Evolutionary conservation across 2,329 filamentous ascomycete species (phyloP).

Genomic region (Arthrinium puccinioides): DNA sequence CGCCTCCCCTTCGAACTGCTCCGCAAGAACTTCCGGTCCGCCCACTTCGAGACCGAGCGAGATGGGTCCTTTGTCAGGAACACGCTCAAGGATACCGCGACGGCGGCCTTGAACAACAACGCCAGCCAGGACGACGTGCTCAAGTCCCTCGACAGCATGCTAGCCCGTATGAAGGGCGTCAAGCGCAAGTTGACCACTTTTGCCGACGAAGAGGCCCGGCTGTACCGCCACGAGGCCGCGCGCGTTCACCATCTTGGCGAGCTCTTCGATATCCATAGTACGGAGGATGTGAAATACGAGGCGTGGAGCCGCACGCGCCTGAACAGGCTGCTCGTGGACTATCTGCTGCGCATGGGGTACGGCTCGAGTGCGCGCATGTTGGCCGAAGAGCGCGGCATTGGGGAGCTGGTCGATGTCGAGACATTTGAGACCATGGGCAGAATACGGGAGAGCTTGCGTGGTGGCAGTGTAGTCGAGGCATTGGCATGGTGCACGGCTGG

Average conservation of each 20-base stretch:
- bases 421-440: slow-evolving; percentile 78
- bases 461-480: slow-evolving; percentile 68
- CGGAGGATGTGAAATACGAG: slow-evolving; percentile 92
- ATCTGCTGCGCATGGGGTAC: slow-evolving; percentile 79
- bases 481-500: slow-evolving; percentile 70
- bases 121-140: slow-evolving; percentile 65
- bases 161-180: slow-evolving; percentile 74
- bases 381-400: slow-evolving; percentile 67
- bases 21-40: slow-evolving; percentile 87
- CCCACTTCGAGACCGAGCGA: slow-evolving; percentile 69
- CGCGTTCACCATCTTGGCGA: slow-evolving; percentile 75
- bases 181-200: slow-evolving; percentile 78
- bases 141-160: slow-evolving; percentile 74
- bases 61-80: slow-evolving; percentile 57
- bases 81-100: slow-evolving; percentile 55
- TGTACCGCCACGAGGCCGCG: slow-evolving; percentile 69
- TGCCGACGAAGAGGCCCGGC: slow-evolving; percentile 69
- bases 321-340: slow-evolving; percentile 84
- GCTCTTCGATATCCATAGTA: slow-evolving; percentile 68
- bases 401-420: slow-evolving; percentile 78
- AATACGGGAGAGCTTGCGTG: slow-evolving; percentile 66
- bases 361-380: slow-evolving; percentile 68
- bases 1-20: slow-evolving; percentile 89
- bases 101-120: slow-evolving; percentile 57
- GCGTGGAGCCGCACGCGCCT: slow-evolving; percentile 77